Base-by-base conservation (phyloP, 495 filamentous ascomycete species). In the Aspergillus wentii region DNA sequence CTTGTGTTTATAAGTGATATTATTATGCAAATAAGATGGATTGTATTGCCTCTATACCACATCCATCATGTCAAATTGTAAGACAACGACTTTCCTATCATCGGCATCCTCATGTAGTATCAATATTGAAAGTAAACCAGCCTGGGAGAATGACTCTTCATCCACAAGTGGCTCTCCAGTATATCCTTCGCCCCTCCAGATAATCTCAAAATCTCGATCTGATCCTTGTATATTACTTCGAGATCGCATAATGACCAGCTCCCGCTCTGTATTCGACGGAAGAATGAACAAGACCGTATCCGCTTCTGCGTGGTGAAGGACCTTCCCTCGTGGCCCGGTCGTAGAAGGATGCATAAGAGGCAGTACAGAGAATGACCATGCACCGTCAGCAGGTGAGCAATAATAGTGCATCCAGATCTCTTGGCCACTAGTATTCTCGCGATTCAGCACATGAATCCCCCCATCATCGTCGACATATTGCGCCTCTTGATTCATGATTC, bases 401-500 rank as follows among this genome's bases (percentile, higher is more conserved):
- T 23, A 26, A 10, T 36, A 36, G 17, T 36, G 23, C n/a, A 36
- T 15, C 34, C 34, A 36, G 8, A 9, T 16, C 21, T 27, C 34
- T 1, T 21, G 18, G 4, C 34, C 34, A 16, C 21, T 14, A 3
- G 21, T 27, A 7, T 36, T 36, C 21, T 36, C 34, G 10, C 34
- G 34, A 16, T 36, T 36, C n/a, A 36, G 18, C 21, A 36, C 34
- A 27, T 36, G 34, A 4, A 36, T 23, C 20, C 34, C 34, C 10
- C 34, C 34, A 1, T 17, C 13, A 1, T 21, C 21, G 18, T 36
- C 34, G 5, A 36, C 20, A 2, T 15, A 27, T 23, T 36, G 34
- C 13, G 17, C 34, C 15, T 36, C 34, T 16, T 36, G 34, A 23
- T 36, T 36, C 34, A 36, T 36, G 18, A 36, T 36, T 3, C 34